Percentiles rank a stretch among this genome's conserved stretches.
Conservation (phyloP, 2,329 filamentous ascomycete species). For the Diaporthe ampelina region DNA sequence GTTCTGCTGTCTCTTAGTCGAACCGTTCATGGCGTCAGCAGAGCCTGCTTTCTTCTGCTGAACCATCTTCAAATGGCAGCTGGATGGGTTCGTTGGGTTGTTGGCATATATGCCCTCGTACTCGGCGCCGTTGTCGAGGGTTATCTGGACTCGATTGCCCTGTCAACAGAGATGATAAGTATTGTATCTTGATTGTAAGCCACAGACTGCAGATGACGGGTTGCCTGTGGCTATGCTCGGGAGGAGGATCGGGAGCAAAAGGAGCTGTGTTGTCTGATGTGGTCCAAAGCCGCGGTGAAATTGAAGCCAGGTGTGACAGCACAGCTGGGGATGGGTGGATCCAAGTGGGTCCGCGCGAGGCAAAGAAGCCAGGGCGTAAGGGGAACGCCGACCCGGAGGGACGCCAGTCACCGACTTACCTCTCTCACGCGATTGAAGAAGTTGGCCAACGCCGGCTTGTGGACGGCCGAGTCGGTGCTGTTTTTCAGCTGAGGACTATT, state of each 20-base stretch:
- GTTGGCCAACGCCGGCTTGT: constrained; percentile 35
- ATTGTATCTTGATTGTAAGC: constrained; percentile 34
- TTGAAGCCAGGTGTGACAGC: constrained; percentile 37
- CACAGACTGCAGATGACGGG: neutral
- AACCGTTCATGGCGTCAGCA: constrained; percentile 49
- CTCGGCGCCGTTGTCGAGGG: constrained; percentile 48
- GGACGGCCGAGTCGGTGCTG: constrained; percentile 41
- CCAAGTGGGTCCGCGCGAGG: constrained; percentile 39
- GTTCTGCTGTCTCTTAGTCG: constrained; percentile 48
- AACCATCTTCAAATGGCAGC: constrained; percentile 51
- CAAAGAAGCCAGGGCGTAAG: constrained; percentile 38
- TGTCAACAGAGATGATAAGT: constrained; percentile 42
- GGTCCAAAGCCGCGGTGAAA: constrained; percentile 38
- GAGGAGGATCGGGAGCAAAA: constrained; percentile 22
- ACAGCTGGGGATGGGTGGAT: constrained; percentile 39
- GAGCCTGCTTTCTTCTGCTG: constrained; percentile 51
- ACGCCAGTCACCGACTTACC: constrained; percentile 45
- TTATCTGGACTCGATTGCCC: constrained; percentile 51
- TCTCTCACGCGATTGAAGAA: constrained; percentile 48
- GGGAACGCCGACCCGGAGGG: constrained; percentile 32
- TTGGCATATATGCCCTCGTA: constrained; percentile 51
- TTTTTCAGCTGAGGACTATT: constrained; percentile 45
- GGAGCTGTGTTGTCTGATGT: constrained; percentile 10
- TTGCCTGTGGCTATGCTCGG: constrained; percentile 27
- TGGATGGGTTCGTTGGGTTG: constrained; percentile 45